Percentiles rank a stretch among this genome's conserved stretches.
phyloP scores from a whole-genome alignment of 2,329 filamentous ascomycete species.

The Periconia macrospinosa region DNA sequence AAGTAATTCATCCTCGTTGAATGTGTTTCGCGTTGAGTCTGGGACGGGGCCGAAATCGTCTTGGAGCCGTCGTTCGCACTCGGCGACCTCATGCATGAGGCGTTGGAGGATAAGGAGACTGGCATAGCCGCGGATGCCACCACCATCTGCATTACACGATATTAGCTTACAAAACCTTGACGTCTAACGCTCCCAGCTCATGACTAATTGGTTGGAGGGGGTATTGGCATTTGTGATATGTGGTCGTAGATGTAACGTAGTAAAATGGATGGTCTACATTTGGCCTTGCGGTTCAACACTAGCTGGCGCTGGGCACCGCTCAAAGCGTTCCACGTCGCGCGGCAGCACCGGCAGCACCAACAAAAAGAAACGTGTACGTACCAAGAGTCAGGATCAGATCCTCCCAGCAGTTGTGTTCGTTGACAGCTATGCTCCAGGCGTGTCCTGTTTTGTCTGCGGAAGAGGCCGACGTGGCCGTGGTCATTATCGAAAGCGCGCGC shows the following conservation, averaged over 20 bases:
- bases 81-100: constrained; percentile 52
- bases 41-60: constrained; percentile 45
- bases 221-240: background rate
- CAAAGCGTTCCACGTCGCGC: constrained; percentile 1
- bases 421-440: constrained; percentile 46
- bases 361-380: constrained; percentile 9
- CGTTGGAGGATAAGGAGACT: constrained; percentile 52
- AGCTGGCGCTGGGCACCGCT: constrained; percentile 1
- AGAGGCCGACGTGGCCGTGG: constrained; percentile 35
- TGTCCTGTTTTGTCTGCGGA: constrained; percentile 45
- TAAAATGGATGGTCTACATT: too few species aligned
- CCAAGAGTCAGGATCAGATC: constrained; percentile 51
- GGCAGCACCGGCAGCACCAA: too few species aligned
- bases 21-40: constrained; percentile 26
- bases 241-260: too few species aligned
- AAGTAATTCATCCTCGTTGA: constrained; percentile 47
- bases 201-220: background rate
- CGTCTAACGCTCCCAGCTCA: too few species aligned
- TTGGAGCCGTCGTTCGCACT: constrained; percentile 48
- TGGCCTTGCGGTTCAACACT: background rate
- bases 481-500: constrained; percentile 38
- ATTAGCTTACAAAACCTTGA: background rate
- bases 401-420: constrained; percentile 49
- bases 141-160: constrained; percentile 44
- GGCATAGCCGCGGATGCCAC: constrained; percentile 55